Conservation (phyloP, 805 yeast genomes). For the Myxozyma melibiosi region DNA sequence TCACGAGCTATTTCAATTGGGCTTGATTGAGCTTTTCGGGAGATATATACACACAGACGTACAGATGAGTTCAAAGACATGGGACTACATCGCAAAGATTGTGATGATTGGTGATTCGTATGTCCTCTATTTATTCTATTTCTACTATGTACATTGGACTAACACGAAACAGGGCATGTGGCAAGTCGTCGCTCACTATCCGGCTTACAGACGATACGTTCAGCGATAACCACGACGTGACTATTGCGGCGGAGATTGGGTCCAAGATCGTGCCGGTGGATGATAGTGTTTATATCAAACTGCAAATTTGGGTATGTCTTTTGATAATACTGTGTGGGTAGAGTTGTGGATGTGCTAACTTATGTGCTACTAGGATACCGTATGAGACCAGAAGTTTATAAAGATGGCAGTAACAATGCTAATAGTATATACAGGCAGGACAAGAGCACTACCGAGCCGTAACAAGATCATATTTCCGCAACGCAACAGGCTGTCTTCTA, state of each 20-base stretch:
- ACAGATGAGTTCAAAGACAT: conserved; percentile 32
- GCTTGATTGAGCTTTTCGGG: too few relatives aligned
- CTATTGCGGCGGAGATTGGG: conserved; percentile 46
- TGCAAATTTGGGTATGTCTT: conserved; percentile 42
- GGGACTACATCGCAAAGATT: conserved; percentile 43
- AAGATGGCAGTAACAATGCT: background rate
- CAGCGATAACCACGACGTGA: conserved; percentile 42
- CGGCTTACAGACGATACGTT: conserved; percentile 44
- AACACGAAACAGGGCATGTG: conserved; percentile 40
- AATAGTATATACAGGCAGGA: conserved; percentile 36
- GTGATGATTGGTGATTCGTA: conserved; percentile 46
- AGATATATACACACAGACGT: background rate
- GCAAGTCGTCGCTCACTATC: conserved; percentile 44
- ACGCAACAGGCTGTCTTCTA: conserved; percentile 44
- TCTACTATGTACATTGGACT: conserved; percentile 16
- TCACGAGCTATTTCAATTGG: too few relatives aligned
- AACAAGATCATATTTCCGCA: conserved; percentile 44
- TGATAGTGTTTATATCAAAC: conserved; percentile 39
- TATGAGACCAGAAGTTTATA: conserved; percentile 9
- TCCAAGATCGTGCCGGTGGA: conserved; percentile 42
- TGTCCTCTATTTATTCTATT: conserved; percentile 24
- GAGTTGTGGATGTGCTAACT: conserved; percentile 6
- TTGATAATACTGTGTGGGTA: background rate
- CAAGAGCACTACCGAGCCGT: conserved; percentile 45
- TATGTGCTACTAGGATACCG: conserved; percentile 32